Percentiles rank a stretch among this genome's conserved stretches.
phyloP scores from a whole-genome alignment of 2,329 filamentous ascomycete genomes.

The Fusarium sp. region DNA sequence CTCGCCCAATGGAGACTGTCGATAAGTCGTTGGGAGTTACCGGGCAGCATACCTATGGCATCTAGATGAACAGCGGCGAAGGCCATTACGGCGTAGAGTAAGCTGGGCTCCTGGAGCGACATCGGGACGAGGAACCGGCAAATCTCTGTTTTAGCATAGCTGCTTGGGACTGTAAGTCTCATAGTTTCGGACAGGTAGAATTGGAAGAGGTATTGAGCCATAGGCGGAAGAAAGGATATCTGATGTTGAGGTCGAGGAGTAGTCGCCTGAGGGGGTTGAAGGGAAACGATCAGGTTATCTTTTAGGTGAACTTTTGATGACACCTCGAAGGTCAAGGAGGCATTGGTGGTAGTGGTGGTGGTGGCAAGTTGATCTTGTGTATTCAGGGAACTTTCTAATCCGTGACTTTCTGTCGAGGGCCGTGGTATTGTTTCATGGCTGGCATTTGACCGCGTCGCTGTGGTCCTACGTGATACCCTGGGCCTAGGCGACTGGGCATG shows the following conservation, averaged over 20 bases:
- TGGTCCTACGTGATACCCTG: too few species aligned
- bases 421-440: too few species aligned
- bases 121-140: constrained; percentile 29
- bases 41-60: not conserved
- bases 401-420: rapidly evolving
- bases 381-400: rapidly evolving
- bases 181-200: constrained; percentile 31
- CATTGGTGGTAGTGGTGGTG: too few species aligned
- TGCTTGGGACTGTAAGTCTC: constrained; percentile 27
- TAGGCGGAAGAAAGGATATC: not conserved
- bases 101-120: constrained; percentile 16
- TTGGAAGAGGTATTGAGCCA: constrained; percentile 20
- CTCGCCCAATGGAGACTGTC: constrained; percentile 13
- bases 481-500: not conserved
- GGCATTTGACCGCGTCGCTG: not conserved
- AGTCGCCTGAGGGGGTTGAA: too few species aligned
- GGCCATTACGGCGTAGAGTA: constrained; percentile 25
- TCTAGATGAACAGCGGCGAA: constrained; percentile 25
- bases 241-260: not conserved
- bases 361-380: too few species aligned
- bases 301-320: too few species aligned
- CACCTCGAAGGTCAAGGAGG: too few species aligned
- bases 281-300: too few species aligned
- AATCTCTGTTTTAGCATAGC: constrained; percentile 16
- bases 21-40: not conserved